phyloP scores from a whole-genome alignment of 257 asterid genomes.

The Cynanchum wilfordii region DNA sequence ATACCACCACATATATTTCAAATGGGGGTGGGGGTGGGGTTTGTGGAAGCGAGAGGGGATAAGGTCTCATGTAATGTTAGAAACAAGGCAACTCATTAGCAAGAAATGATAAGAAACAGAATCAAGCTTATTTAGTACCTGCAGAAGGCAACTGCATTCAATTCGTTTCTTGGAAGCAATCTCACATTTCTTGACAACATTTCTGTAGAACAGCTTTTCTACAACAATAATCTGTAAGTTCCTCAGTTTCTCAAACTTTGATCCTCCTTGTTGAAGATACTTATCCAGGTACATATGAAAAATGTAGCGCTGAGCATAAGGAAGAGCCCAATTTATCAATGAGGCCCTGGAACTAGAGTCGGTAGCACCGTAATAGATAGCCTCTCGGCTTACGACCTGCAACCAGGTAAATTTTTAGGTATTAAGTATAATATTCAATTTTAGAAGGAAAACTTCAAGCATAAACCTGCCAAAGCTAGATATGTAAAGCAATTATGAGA shows the following conservation, averaged over 20 bases:
- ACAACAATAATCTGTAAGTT: conserved; percentile 56
- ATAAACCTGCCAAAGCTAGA: not conserved
- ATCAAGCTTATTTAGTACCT: conserved; percentile 42
- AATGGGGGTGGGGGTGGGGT: no score
- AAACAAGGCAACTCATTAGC: not conserved
- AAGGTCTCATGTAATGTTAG: not conserved
- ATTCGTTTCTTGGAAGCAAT: conserved; percentile 52
- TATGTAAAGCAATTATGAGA: not conserved
- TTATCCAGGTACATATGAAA: conserved; percentile 42
- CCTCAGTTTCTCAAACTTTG: conserved; percentile 49
- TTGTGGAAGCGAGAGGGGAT: no score
- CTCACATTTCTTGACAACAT: conserved; percentile 44
- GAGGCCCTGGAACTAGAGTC: conserved; percentile 50
- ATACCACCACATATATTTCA: not conserved
- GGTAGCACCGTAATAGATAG: conserved; percentile 53
- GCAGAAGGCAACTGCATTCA: conserved; percentile 66
- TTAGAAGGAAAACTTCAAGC: not conserved
- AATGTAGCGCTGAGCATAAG: conserved; percentile 92
- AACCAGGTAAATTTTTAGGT: conserved; percentile 16
- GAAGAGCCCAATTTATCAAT: conserved; percentile 84
- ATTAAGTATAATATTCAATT: not conserved
- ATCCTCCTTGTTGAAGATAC: conserved; percentile 53
- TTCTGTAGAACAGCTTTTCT: conserved; percentile 68
- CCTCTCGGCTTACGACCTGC: conserved; percentile 82
- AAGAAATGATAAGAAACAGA: not conserved